These are phyloP conservation scores for Gastrolobium villosum DNA, from an alignment of 306 rosid genomes.

Conservation along the genomic window DNA sequence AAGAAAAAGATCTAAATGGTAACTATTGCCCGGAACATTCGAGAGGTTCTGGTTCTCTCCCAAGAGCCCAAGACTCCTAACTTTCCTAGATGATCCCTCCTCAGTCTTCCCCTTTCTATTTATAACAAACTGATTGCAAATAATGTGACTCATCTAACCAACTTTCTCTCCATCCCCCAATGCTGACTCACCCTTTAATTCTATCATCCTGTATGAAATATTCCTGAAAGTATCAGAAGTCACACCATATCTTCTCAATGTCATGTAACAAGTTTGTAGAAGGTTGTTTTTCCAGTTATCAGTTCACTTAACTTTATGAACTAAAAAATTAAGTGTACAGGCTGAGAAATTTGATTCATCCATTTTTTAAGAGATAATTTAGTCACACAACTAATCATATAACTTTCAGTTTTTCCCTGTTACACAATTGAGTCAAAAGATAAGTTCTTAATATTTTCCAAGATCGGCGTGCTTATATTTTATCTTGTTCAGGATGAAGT, in stretches of 20 bases:
- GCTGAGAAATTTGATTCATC: constrained; percentile 1
- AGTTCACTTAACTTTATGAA: neutral
- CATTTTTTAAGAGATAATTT: neutral
- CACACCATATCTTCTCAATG: neutral
- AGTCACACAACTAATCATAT: too few relatives aligned
- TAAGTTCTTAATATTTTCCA: neutral
- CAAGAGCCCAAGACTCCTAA: too few relatives aligned
- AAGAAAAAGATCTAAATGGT: too few relatives aligned
- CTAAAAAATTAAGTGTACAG: neutral
- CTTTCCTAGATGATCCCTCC: too few relatives aligned
- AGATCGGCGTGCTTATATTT: neutral
- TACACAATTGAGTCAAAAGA: neutral
- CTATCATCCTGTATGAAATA: neutral
- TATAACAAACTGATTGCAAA: too few relatives aligned
- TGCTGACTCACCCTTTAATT: too few relatives aligned
- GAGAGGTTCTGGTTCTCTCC: too few relatives aligned
- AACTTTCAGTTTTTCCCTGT: neutral
- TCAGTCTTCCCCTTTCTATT: too few relatives aligned
- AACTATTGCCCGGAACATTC: too few relatives aligned
- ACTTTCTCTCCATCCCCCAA: too few relatives aligned
- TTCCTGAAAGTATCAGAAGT: neutral
- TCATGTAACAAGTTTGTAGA: neutral
- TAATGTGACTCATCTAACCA: too few relatives aligned
- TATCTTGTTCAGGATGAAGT: constrained; percentile 21
- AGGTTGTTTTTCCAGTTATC: neutral